Evolutionary conservation across 139 green algal species (phyloP), one percentile per base, ranked within the genome.

Genomic region (Coelastrella sp.): DNA sequence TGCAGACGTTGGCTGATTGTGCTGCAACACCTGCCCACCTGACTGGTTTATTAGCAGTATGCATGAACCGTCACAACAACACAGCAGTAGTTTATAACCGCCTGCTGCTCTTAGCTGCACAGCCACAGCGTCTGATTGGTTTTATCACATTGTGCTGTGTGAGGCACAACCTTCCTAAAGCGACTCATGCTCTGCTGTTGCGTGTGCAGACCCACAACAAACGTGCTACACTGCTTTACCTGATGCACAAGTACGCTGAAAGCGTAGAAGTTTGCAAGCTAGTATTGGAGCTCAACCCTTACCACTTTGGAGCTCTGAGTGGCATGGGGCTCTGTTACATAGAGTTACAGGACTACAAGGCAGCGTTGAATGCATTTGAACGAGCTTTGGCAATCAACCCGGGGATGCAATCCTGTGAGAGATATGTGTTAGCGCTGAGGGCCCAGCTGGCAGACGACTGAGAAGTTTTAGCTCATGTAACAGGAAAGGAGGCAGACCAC

Each of bases 321-420:
- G 96, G 96, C 22, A 93, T 97, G 92, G 96, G 95, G 16, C 88
- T 97, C 84, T 96, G 95, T 90, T 89, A 94, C 82, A 80, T 94
- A 54, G 56, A 83, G 85, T 85, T 92, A 47, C 81, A 79, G 58
- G 64, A 90, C 75, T 86, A 83, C 5, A 11, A 73, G 6, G 92
- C 81, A 13, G 95, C 95, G 4, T 78, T 97, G 23, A 65, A 60
- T 7, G 95, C 95, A 17, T 97, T 95, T 61, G 76, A 96, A 65
- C 23, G 32, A 3, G 94, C 95, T 0, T 75, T 97, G 19, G 57
- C 56, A 54, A 93, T 97, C 65, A 89, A 97, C 84, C 95, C 95
- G 3, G 85, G 85, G 14, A 85, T 96, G 78, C 11, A 47, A 5
- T 58, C 89, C 47, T 92, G 96, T 32, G 54, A 76, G 56, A 58